Evolutionary conservation across 441 rosid species (phyloP).

Genomic region (Euphorbia schlechtendalii): DNA sequence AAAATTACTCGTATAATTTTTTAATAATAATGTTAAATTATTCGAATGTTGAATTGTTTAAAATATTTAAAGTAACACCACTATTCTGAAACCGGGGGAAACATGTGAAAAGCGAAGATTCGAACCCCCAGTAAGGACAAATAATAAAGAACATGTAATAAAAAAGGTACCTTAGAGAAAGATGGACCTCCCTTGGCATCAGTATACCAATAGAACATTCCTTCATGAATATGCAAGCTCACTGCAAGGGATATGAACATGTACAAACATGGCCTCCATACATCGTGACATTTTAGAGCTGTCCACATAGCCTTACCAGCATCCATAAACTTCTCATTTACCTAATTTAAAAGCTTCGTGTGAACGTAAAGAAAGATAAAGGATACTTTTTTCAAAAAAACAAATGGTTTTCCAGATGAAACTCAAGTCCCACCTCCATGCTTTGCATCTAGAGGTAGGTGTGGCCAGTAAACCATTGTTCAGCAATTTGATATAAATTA

Average conservation of each 20-base stretch:
- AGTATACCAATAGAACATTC: conserved; percentile 78
- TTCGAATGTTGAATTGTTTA: too few relatives aligned
- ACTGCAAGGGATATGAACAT: conserved; percentile 57
- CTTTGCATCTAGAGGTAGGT: too few relatives aligned
- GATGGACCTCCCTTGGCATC: conserved; percentile 60
- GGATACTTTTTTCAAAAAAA: background rate
- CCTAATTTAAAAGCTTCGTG: conserved; percentile 29
- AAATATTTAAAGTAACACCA: too few relatives aligned
- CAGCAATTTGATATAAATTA: too few relatives aligned
- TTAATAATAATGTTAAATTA: too few relatives aligned
- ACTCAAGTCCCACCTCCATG: too few relatives aligned
- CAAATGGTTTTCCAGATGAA: too few relatives aligned
- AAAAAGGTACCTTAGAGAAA: conserved; percentile 49
- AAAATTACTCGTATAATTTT: too few relatives aligned
- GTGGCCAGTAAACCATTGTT: too few relatives aligned
- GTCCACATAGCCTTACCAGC: conserved; percentile 54
- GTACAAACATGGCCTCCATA: conserved; percentile 70
- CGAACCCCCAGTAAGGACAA: background rate
- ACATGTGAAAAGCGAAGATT: background rate
- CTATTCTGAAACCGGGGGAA: too few relatives aligned
- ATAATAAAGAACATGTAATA: conserved; percentile 3
- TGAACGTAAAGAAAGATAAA: conserved; percentile 8
- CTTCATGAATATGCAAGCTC: conserved; percentile 62
- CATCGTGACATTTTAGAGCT: conserved; percentile 48
- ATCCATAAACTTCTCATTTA: conserved; percentile 45